Evolutionary conservation across 257 asterid species (phyloP), one percentile per base, ranked within the genome.

Genomic region (Primulina eburnea): DNA sequence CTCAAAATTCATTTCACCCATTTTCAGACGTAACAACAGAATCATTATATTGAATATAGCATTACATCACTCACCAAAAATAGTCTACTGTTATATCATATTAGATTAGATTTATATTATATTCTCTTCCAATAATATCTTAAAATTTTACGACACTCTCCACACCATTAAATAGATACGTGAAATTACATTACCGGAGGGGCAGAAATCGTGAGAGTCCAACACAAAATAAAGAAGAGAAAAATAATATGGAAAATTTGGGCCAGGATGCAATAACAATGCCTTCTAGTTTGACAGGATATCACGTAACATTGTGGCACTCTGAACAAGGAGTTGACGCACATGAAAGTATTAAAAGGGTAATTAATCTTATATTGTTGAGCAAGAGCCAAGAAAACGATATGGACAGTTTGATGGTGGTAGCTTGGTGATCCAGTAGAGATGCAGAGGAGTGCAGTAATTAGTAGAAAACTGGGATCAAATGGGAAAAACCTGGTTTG

Each of bases 201-300:
- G 43, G 50, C 24, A 64, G 64, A 58, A 16, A 59, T 20, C 38
- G 14, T 28, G 37, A 29, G 6, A 8, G 50, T 33, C 35, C 35
- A 33, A 33, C 35, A 4, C 24, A 8, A 32, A 58, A 57, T 17
- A 57, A 57, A 9, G 7, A 10, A 64, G 40, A 64, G 38, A 33
- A 5, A 33, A 33, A 4, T 2, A 21, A 29, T 21, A 32, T 64
- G 69, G 35, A 35, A 62, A 24, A 20, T 47, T 30, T 28, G 35
- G 65, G 26, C 26, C 11, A 62, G 50, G 18, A 11, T 16, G 63
- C 34, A 32, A 32, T 20, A 57, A 37, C 5, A 40, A 10, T 5
- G 20, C 33, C 34, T 47, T 68, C 73, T 55, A 62, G 33, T 56
- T 38, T 33, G 18, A 30, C 20, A 50, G 76, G 30, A 59, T 66